These are phyloP conservation scores for Pichia sp. DNA, from an alignment of 1,139 yeast genomes.

Conservation along the genomic window DNA sequence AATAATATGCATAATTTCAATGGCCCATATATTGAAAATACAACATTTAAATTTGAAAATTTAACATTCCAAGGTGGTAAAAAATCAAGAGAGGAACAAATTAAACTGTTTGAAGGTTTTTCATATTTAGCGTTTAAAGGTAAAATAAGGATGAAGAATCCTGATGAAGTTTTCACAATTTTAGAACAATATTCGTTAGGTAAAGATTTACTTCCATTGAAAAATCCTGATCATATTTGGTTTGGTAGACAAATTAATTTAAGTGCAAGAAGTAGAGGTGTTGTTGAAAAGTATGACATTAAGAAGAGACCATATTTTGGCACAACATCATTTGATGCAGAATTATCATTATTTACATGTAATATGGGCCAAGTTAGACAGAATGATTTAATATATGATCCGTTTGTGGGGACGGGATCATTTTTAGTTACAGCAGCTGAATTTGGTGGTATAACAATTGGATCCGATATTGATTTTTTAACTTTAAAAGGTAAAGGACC, in stretches of 20 bases:
- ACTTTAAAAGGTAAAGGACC: constrained; percentile 68
- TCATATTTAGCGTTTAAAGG: constrained; percentile 68
- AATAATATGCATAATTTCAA: constrained; percentile 27
- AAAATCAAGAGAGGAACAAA: constrained; percentile 47
- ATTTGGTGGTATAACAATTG: constrained; percentile 74
- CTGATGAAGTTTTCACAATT: constrained; percentile 66
- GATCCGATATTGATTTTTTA: constrained; percentile 89
- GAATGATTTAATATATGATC: constrained; percentile 76
- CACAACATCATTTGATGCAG: constrained; percentile 94
- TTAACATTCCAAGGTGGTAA: constrained; percentile 61
- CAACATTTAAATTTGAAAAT: constrained; percentile 74
- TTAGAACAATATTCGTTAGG: constrained; percentile 59
- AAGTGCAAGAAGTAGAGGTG: constrained; percentile 54
- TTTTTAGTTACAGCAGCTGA: constrained; percentile 84
- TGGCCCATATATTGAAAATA: constrained; percentile 33
- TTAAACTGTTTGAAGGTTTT: constrained; percentile 65
- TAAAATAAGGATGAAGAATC: constrained; percentile 67
- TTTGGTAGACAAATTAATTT: constrained; percentile 70
- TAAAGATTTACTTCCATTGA: constrained; percentile 41
- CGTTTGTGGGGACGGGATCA: constrained; percentile 96
- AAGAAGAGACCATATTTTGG: constrained; percentile 85
- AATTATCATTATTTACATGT: constrained; percentile 72
- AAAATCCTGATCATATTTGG: constrained; percentile 49
- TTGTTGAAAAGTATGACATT: constrained; percentile 73
- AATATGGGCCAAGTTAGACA: constrained; percentile 71